These are phyloP conservation scores for Penicillium sclerotiorum DNA, from an alignment of 2,329 filamentous ascomycete species.

Conservation along the genomic window DNA sequence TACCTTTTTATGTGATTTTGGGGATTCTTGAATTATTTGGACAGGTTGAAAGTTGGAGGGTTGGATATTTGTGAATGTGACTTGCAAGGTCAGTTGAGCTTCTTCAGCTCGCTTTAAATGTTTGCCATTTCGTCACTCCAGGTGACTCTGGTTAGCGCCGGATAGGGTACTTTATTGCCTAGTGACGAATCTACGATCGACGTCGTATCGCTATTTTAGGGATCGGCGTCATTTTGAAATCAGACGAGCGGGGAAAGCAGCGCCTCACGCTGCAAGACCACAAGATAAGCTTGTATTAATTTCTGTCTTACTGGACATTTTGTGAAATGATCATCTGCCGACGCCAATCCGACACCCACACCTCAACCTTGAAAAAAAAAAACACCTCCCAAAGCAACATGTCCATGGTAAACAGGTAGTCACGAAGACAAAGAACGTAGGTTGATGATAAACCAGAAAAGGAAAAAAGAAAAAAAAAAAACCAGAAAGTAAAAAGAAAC, in stretches of 20 bases:
- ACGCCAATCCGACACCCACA: slow-evolving; percentile 21
- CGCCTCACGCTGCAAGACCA: slow-evolving; percentile 5
- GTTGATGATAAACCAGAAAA: background rate
- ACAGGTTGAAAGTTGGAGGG: background rate
- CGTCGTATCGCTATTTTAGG: slow-evolving; percentile 13
- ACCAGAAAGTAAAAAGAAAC: slow-evolving; percentile 1
- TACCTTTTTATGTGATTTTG: slow-evolving; percentile 7
- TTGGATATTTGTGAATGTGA: background rate
- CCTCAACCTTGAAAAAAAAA: background rate
- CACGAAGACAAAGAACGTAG: background rate
- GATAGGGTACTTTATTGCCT: slow-evolving; percentile 9
- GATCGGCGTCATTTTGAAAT: slow-evolving; percentile 17
- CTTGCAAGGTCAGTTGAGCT: slow-evolving; percentile 1
- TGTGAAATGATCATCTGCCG: slow-evolving; percentile 18
- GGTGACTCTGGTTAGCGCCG: slow-evolving; percentile 4
- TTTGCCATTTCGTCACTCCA: slow-evolving; percentile 9
- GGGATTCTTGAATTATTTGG: background rate
- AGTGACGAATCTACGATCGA: slow-evolving; percentile 10
- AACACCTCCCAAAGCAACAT: slow-evolving; percentile 1
- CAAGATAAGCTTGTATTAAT: slow-evolving; percentile 20
- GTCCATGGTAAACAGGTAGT: too few relatives aligned
- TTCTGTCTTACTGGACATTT: slow-evolving; percentile 14
- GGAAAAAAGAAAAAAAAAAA: slow-evolving; percentile 6
- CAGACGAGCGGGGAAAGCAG: slow-evolving; percentile 9
- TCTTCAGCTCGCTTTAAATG: background rate